Base-by-base conservation (phyloP, 495 filamentous ascomycete species). In the Neurospora tetrasperma region DNA sequence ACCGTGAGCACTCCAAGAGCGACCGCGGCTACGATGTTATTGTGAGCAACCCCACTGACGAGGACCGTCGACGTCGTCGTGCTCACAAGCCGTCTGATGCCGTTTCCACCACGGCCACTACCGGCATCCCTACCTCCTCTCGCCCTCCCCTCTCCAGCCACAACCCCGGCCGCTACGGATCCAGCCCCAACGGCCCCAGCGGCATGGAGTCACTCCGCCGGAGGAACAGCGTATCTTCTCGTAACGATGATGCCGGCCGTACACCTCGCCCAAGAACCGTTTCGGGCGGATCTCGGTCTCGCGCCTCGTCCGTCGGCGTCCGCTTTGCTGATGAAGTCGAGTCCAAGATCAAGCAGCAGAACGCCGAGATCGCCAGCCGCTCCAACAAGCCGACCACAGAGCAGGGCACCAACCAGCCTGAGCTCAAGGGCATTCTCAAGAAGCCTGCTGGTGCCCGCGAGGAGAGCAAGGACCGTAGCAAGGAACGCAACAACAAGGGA, bases 351-450 rank as follows among this genome's bases (percentile, higher is more conserved):
- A 73, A 73, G 54, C 66, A 75, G 23, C 79, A 80, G 16, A 80
- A 82, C 54, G 78, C 80, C 38, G 78, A 80, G 76, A 85, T 85
- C 71, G 78, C 81, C 46, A 79, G 71, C 69, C 78, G 70, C 46
- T 75, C 72, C 76, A 76, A 12, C 77, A 83, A 46, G 74, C 74
- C 78, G n/a, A 73, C 48, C 42, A 27, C 68, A 7, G 72, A 69
- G 69, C 72, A 44, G 35, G 72, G 71, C 3, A 20, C 43, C 69
- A 70, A 11, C 38, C 48, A 59, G 48, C 12, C 27, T 3, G 54
- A 48, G 35, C 62, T 77, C 42, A 82, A 82, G 76, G 72, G 78
- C 23, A 82, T 82, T 68, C 75, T 82, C 18, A 82, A 82, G 78
- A 74, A 73, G 20, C 35, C 72, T 12, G 43, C 59, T 44, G 54